Evolutionary conservation across 345 rosid genomes (phyloP).

Genomic region (Capsella bursapastoris): DNA sequence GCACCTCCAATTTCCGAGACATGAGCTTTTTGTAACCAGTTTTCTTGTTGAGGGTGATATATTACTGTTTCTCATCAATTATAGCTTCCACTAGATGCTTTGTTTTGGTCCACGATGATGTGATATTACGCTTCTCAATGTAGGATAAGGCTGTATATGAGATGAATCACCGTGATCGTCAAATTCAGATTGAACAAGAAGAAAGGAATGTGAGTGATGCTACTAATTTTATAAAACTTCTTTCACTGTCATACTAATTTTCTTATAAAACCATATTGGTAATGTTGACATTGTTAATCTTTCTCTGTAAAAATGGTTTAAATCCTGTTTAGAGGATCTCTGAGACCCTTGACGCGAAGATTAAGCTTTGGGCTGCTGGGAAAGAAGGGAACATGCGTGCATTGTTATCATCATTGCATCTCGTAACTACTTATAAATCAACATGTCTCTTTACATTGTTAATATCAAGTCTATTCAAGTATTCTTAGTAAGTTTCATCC

Average conservation of each 20-base stretch:
- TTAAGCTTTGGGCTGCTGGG: constrained; percentile 65
- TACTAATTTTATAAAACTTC: not conserved
- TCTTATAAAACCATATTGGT: not conserved
- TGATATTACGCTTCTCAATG: too few relatives aligned
- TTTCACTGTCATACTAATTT: not conserved
- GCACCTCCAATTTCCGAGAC: too few relatives aligned
- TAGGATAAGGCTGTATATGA: constrained; percentile 75
- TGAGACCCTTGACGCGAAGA: constrained; percentile 35
- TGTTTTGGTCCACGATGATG: too few relatives aligned
- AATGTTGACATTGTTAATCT: not conserved
- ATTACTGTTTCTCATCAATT: too few relatives aligned
- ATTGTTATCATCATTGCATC: constrained; percentile 71
- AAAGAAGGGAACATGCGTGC: constrained; percentile 61
- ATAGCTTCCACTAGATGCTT: too few relatives aligned
- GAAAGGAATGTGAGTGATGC: constrained; percentile 66
- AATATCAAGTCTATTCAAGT: constrained; percentile 3
- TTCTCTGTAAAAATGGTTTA: not conserved
- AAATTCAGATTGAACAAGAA: constrained; percentile 71
- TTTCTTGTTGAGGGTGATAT: too few relatives aligned
- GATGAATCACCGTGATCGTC: constrained; percentile 69
- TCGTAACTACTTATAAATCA: constrained; percentile 46
- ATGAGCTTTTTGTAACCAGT: too few relatives aligned
- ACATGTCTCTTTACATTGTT: not conserved
- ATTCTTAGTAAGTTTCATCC: not conserved
- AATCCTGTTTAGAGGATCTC: constrained; percentile 60